These are phyloP conservation scores for Amniculicola lignicola DNA, from an alignment of 495 filamentous ascomycete genomes.

Conservation along the genomic window DNA sequence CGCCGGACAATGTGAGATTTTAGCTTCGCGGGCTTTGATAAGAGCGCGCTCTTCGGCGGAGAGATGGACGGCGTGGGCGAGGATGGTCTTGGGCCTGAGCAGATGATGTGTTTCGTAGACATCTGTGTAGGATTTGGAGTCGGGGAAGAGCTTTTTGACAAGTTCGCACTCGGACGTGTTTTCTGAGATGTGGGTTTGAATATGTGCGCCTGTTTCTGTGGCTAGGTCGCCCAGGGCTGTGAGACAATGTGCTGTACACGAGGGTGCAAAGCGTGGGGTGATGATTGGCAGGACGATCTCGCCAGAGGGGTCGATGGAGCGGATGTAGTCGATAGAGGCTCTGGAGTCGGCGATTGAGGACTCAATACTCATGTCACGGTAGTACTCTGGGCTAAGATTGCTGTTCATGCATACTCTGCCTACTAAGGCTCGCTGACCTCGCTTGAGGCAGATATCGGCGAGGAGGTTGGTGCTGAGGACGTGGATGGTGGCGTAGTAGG, in stretches of 20 bases:
- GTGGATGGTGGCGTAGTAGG: slow-evolving; percentile 89
- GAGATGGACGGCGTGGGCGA: slow-evolving; percentile 85
- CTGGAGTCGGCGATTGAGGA: slow-evolving; percentile 56
- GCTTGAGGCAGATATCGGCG: slow-evolving; percentile 67
- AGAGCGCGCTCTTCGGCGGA: slow-evolving; percentile 58
- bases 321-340: slow-evolving; percentile 65
- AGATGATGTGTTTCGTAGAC: slow-evolving; percentile 76
- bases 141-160: slow-evolving; percentile 68
- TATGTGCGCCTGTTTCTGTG: slow-evolving; percentile 54
- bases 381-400: slow-evolving; percentile 63
- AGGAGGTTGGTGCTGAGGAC: slow-evolving; percentile 82
- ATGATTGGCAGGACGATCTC: slow-evolving; percentile 71
- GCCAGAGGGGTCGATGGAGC: slow-evolving; percentile 58
- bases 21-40: slow-evolving; percentile 57
- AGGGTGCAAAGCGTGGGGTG: slow-evolving; percentile 86
- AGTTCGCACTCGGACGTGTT: slow-evolving; percentile 70
- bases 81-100: slow-evolving; percentile 67
- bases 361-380: slow-evolving; percentile 63
- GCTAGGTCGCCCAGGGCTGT: slow-evolving; percentile 61
- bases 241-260: slow-evolving; percentile 63
- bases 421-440: slow-evolving; percentile 85
- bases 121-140: slow-evolving; percentile 58
- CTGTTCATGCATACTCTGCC: slow-evolving; percentile 91
- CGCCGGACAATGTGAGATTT: slow-evolving; percentile 81
- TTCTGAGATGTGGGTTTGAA: slow-evolving; percentile 92